Evolutionary conservation across 768 basidiomycete genomes (phyloP).

Genomic region (Plicaturopsis crispa): DNA sequence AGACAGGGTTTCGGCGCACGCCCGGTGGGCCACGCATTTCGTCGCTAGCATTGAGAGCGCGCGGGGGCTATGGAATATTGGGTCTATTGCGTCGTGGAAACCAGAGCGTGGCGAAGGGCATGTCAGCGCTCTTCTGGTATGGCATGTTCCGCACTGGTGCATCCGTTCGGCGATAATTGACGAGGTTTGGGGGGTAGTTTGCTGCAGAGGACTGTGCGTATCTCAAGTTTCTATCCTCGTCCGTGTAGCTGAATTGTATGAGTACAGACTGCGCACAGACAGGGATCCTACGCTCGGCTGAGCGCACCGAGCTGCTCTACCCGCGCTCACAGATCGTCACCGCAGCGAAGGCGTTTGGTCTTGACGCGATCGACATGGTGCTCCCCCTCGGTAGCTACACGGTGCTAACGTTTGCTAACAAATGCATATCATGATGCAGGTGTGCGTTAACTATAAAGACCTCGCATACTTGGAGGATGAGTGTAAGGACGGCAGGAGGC

Average conservation of each 20-base stretch:
- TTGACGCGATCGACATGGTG: slow-evolving; percentile 91
- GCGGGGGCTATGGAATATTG: slow-evolving; percentile 54
- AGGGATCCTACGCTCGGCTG: slow-evolving; percentile 66
- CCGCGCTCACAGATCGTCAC: slow-evolving; percentile 79
- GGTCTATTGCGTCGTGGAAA: slow-evolving; percentile 66
- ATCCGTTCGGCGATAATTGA: background rate
- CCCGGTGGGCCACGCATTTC: slow-evolving; percentile 32
- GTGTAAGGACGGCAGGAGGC: slow-evolving; percentile 65
- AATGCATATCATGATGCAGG: slow-evolving; percentile 31
- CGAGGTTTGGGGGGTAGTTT: slow-evolving; percentile 48
- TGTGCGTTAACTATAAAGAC: slow-evolving; percentile 86
- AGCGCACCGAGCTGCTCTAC: slow-evolving; percentile 72
- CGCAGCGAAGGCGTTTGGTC: slow-evolving; percentile 73
- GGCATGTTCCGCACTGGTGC: slow-evolving; percentile 17
- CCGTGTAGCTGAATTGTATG: background rate
- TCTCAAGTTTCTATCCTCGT: slow-evolving; percentile 1
- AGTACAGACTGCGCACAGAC: slow-evolving; percentile 82
- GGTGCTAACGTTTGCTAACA: background rate
- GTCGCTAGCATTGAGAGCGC: slow-evolving; percentile 88
- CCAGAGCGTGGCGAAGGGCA: slow-evolving; percentile 35
- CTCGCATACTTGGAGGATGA: slow-evolving; percentile 59
- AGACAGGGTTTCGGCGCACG: slow-evolving; percentile 19
- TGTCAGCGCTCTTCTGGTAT: slow-evolving; percentile 60
- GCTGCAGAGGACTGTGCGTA: slow-evolving; percentile 87
- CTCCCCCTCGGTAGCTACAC: slow-evolving; percentile 2